A percentile compares a stretch with the other conserved stretches of the same genome.
phyloP scores from a whole-genome alignment of 257 asterid species.

The Solanum stenotomum region DNA sequence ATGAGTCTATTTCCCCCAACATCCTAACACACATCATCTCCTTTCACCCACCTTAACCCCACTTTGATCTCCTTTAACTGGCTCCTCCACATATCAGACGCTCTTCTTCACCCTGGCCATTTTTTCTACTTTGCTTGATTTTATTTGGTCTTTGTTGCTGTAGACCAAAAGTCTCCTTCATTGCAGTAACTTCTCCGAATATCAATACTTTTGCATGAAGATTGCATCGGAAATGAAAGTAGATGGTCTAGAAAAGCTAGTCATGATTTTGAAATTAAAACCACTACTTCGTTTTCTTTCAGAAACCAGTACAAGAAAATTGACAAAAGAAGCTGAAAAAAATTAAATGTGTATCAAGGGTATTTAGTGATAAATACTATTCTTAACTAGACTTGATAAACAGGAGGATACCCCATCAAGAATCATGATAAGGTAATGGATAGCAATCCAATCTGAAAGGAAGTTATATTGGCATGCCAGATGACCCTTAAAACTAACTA shows the following conservation, averaged over 20 bases:
- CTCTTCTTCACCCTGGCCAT: neutral
- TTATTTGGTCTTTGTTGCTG: neutral
- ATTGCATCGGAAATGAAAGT: neutral
- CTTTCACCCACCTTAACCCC: neutral
- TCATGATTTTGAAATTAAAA: neutral
- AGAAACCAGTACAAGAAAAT: neutral
- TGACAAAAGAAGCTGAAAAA: neutral
- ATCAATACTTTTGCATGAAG: neutral
- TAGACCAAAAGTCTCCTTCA: neutral
- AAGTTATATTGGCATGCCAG: neutral
- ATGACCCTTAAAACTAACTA: neutral
- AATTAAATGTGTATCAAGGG: neutral
- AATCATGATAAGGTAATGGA: neutral
- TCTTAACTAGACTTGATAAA: neutral
- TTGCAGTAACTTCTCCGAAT: neutral
- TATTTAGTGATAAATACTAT: neutral
- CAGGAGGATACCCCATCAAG: neutral
- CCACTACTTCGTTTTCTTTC: neutral
- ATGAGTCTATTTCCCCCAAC: neutral
- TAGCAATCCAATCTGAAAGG: neutral
- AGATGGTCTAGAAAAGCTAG: neutral
- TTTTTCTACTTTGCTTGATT: neutral
- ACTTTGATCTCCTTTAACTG: neutral
- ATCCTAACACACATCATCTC: neutral
- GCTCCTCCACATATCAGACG: neutral